Conservation (phyloP, 1,139 yeast species). For the Spencermartinsiella ligniputridi region DNA sequence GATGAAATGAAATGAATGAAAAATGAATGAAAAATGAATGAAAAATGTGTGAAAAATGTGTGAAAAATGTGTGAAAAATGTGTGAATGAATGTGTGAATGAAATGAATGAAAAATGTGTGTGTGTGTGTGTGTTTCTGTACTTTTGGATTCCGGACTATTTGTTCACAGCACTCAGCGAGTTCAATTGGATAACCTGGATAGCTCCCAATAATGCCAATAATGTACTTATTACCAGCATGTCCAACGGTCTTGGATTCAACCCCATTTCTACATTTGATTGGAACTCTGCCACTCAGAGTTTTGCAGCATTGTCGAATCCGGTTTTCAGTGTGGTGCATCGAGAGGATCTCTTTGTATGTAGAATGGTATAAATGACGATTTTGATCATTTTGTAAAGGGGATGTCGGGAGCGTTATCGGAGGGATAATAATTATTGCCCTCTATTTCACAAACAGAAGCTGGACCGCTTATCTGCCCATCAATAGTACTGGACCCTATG, state of each 20-base stretch:
- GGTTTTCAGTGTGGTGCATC: constrained; percentile 42
- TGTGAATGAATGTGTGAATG: no score
- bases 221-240: constrained; percentile 56
- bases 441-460: constrained; percentile 41
- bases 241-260: constrained; percentile 50
- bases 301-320: constrained; percentile 36
- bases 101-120: no score
- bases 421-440: constrained; percentile 37
- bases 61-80: no score
- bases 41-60: no score
- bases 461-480: constrained; percentile 25
- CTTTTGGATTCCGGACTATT: constrained; percentile 54
- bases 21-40: no score
- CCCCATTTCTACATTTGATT: constrained; percentile 50
- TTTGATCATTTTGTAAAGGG: constrained; percentile 36
- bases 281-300: constrained; percentile 41
- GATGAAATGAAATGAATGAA: no score
- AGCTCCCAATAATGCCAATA: constrained; percentile 47
- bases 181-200: constrained; percentile 67
- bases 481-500: constrained; percentile 42
- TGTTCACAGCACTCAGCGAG: constrained; percentile 45
- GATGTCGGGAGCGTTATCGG: constrained; percentile 41
- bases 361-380: no score
- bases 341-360: no score
- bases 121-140: constrained; percentile 46